A percentile compares a stretch with the other conserved stretches of the same genome.
Conservation (phyloP, 2,329 filamentous ascomycete species). For the Didymella keratinophila region DNA sequence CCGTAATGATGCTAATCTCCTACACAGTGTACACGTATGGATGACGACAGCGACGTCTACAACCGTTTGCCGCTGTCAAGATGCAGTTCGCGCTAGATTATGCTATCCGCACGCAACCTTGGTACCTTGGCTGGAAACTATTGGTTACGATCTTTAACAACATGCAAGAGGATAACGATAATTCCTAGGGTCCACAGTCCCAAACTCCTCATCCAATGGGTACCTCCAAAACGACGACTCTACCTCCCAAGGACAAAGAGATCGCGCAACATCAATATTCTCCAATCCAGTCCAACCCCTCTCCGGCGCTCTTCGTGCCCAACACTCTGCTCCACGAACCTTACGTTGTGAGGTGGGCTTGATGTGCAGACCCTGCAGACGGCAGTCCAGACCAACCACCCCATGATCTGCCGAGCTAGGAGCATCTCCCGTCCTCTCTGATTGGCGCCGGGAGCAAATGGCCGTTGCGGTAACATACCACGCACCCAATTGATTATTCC, state of each 20-base stretch:
- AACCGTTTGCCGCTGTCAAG: neutral
- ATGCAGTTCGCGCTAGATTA: slow-evolving; percentile 7
- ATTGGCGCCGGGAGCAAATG: neutral
- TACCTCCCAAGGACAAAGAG: neutral
- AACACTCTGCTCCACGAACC: slow-evolving; percentile 3
- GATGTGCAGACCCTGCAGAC: slow-evolving; percentile 19
- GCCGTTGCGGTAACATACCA: neutral
- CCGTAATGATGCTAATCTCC: neutral
- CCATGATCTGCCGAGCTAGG: slow-evolving; percentile 10
- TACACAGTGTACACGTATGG: slow-evolving; percentile 3
- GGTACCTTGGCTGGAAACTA: neutral
- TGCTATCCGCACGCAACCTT: neutral
- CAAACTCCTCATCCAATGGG: neutral
- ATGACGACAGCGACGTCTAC: slow-evolving; percentile 6
- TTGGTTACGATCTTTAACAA: neutral
- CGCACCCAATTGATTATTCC: neutral
- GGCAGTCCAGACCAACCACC: slow-evolving; percentile 17
- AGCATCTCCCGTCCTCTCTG: neutral
- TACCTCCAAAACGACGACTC: neutral
- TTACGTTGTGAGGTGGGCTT: slow-evolving; percentile 11
- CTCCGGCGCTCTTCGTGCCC: slow-evolving; percentile 1
- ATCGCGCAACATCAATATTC: neutral
- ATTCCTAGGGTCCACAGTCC: neutral
- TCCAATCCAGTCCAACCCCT: neutral
- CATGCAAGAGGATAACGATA: neutral